Base-by-base conservation (phyloP, 31 red algal species). In the Asparagopsis taxiformis region DNA sequence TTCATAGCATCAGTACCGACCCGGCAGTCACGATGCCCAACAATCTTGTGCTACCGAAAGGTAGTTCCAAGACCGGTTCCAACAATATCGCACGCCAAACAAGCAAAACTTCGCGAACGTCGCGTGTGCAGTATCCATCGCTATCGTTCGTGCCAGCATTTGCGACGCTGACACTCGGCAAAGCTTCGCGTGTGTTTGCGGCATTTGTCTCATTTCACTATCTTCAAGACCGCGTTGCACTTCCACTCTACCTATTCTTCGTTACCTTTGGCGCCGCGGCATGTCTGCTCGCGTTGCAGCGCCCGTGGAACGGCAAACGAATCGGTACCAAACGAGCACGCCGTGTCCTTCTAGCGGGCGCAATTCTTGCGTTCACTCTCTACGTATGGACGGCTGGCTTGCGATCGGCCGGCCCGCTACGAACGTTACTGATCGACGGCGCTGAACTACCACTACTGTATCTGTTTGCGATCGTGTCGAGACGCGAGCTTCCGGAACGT, bases 391-490 rank as follows among this genome's bases (percentile, higher is more conserved):
- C 74, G 59, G 78, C 72, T 3, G 87, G 87, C 3, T 53, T 91
- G 16, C 37, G 74, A 15, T 55, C 60, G 0, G 76, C 75, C 10
- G 87, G 87, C 26, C 87, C 87, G 35, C 55, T 91, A 32, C 54
- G 87, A 13, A 66, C 87, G n/a, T 51, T 91, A 51, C 24, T 91
- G 38, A 64, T 91, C n/a, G 87, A 91, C 39, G 87, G 87, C 10
- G 87, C 87, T 0, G 87, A 91, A 57, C 41, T 91, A 52, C 87
- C 87, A 3, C 65, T 91, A 3, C 26, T 83, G 3, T 91, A 91
- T 34, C 15, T 79, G 8, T 91, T 65, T 23, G 76, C 87, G 13
- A 22, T 91, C 36, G 50, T 83, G 26, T 26, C 61, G 35, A 29
- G 79, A 32, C 69, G 87, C 32, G 87, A 91, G 43, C 32, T 83